Evolutionary conservation across 768 basidiomycete species (phyloP).

Genomic region (Agrocybe pediades): DNA sequence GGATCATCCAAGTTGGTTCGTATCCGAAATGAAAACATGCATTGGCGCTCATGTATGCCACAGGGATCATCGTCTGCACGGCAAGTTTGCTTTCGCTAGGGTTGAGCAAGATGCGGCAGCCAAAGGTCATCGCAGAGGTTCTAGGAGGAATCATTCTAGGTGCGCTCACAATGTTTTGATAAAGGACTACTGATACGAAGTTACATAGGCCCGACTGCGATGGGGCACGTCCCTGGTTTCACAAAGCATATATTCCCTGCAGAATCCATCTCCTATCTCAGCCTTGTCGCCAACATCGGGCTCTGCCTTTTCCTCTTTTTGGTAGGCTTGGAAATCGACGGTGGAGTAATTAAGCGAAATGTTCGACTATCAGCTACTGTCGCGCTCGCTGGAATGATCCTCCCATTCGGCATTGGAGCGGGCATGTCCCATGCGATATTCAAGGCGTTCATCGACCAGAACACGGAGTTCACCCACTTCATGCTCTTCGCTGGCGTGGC

Average conservation of each 20-base stretch:
- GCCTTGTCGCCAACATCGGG: constrained; percentile 87
- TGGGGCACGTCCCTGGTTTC: constrained; percentile 86
- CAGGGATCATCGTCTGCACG: constrained; percentile 82
- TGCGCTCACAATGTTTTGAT: constrained; percentile 20
- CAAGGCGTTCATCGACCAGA: constrained; percentile 66
- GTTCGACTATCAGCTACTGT: constrained; percentile 67
- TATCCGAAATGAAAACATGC: constrained; percentile 4
- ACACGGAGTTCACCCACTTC: constrained; percentile 81
- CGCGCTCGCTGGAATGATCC: constrained; percentile 77
- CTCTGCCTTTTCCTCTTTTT: constrained; percentile 89
- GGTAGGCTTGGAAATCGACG: constrained; percentile 91
- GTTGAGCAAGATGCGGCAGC: constrained; percentile 79
- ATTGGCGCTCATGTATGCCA: constrained; percentile 11
- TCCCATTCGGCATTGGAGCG: constrained; percentile 89
- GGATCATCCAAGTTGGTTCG: constrained; percentile 80
- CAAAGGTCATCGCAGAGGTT: constrained; percentile 82
- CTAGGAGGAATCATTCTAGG: constrained; percentile 90
- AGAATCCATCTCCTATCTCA: constrained; percentile 72
- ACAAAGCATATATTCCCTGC: constrained; percentile 82
- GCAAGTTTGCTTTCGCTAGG: constrained; percentile 68
- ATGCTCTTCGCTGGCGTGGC: constrained; percentile 94
- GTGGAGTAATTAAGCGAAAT: constrained; percentile 75
- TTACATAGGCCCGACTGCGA: constrained; percentile 48
- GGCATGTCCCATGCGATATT: constrained; percentile 69
- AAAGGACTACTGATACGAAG: background rate